These are phyloP conservation scores for Russula compacta DNA, from an alignment of 768 basidiomycete genomes.

Conservation along the genomic window DNA sequence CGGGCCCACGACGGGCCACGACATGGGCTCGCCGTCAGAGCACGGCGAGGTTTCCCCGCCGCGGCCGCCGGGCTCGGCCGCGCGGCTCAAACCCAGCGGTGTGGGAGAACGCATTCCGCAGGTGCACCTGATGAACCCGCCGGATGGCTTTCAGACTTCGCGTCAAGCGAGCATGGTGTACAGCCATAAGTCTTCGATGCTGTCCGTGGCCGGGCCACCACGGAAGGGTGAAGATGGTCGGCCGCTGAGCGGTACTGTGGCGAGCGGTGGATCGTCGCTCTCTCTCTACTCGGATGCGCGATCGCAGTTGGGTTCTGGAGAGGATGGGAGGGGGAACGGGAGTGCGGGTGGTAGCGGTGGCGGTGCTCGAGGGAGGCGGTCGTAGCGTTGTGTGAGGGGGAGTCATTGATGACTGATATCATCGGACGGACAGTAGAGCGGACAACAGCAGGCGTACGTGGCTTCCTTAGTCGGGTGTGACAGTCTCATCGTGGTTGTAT, in stretches of 20 bases:
- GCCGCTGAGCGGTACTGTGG: constrained; percentile 8
- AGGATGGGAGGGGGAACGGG: constrained; percentile 7
- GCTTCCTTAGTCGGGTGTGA: not conserved
- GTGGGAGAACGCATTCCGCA: constrained; percentile 9
- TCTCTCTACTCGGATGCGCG: constrained; percentile 19
- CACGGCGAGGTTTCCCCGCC: constrained; percentile 1
- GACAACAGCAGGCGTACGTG: not conserved
- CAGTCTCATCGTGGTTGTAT: constrained; percentile 10
- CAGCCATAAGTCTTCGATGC: not conserved
- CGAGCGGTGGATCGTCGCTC: constrained; percentile 9
- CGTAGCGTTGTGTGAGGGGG: not conserved
- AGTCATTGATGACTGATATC: not conserved
- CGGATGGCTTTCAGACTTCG: not conserved
- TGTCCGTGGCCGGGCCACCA: not conserved
- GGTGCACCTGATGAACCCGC: not conserved
- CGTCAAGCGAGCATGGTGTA: constrained; percentile 17
- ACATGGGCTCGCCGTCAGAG: not conserved
- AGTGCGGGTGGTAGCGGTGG: not conserved
- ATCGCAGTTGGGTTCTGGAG: constrained; percentile 10
- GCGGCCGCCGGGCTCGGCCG: not conserved
- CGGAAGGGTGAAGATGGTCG: not conserved
- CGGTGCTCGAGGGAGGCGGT: not conserved
- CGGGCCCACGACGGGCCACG: not conserved
- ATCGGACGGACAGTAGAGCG: not conserved
- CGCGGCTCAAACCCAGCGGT: constrained; percentile 4